Conservation (phyloP, 2,329 filamentous ascomycete genomes). For the Aspergillus sp. region DNA sequence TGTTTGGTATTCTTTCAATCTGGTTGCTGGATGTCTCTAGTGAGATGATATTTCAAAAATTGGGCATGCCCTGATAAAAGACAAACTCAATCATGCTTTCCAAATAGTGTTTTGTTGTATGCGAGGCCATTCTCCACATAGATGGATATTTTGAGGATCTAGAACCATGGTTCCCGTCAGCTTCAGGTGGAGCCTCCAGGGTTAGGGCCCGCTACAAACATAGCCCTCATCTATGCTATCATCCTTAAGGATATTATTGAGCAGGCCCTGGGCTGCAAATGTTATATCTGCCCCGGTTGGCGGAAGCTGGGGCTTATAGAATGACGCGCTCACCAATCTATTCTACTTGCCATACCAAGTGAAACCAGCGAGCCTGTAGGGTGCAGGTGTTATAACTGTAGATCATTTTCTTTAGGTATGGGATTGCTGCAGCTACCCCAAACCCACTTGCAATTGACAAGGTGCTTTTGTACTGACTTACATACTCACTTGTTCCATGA, state of each 20-base stretch:
- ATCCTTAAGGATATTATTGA: constrained; percentile 18
- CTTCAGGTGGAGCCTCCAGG: constrained; percentile 1
- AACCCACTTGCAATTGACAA: constrained; percentile 26
- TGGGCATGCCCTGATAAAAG: constrained; percentile 13
- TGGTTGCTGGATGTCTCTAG: constrained; percentile 14
- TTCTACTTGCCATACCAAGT: constrained; percentile 29
- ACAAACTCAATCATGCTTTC: constrained; percentile 14
- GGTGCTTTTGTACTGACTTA: constrained; percentile 24
- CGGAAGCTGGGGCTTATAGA: background rate
- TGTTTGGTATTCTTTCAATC: constrained; percentile 14
- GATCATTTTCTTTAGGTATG: constrained; percentile 31
- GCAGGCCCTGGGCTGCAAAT: constrained; percentile 7
- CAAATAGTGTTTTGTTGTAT: constrained; percentile 9
- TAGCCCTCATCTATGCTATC: constrained; percentile 19
- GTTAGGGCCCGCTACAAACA: constrained; percentile 10
- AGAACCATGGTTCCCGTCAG: constrained; percentile 7
- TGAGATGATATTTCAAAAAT: constrained; percentile 15
- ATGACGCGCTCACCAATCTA: constrained; percentile 11
- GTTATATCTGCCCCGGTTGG: constrained; percentile 11
- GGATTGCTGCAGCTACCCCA: constrained; percentile 23
- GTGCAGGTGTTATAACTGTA: constrained; percentile 25
- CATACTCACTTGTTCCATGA: constrained; percentile 20
- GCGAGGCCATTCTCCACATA: constrained; percentile 14
- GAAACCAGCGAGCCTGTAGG: constrained; percentile 18
- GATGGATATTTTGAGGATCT: constrained; percentile 20